phyloP scores from a whole-genome alignment of 129 eudicot species.

The Calendula officinalis region DNA sequence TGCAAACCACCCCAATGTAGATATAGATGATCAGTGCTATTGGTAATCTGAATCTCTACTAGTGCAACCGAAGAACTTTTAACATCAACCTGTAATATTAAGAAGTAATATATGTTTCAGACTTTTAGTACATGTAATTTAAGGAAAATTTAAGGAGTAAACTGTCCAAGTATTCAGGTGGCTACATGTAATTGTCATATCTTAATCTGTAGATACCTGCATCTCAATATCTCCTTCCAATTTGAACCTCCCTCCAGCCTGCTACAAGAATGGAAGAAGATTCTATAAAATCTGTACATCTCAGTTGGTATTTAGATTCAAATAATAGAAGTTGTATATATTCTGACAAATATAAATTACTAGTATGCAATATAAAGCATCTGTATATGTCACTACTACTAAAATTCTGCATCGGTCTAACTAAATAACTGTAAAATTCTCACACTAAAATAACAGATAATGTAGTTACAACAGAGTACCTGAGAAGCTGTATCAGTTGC shows the following conservation, averaged over 20 bases:
- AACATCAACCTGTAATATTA: slow-evolving; percentile 55
- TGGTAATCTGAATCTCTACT: slow-evolving; percentile 59
- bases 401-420: background rate
- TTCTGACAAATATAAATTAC: too few species aligned
- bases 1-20: slow-evolving; percentile 82
- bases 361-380: background rate
- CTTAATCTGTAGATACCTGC: slow-evolving; percentile 52
- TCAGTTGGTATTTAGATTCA: background rate
- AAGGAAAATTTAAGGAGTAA: slow-evolving; percentile 11
- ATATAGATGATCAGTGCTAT: slow-evolving; percentile 46
- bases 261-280: slow-evolving; percentile 33
- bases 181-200: slow-evolving; percentile 1
- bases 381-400: background rate
- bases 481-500: slow-evolving; percentile 59
- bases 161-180: slow-evolving; percentile 3
- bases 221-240: slow-evolving; percentile 69
- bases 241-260: slow-evolving; percentile 64
- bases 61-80: slow-evolving; percentile 37
- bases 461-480: slow-evolving; percentile 35
- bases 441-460: background rate
- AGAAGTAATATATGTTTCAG: slow-evolving; percentile 6
- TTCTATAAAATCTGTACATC: slow-evolving; percentile 16
- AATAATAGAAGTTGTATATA: background rate
- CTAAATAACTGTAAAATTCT: background rate
- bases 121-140: background rate